Percentiles rank a stretch among this genome's conserved stretches.
Evolutionary conservation across 805 yeast species (phyloP).

Genomic region (Peterozyma toletana): DNA sequence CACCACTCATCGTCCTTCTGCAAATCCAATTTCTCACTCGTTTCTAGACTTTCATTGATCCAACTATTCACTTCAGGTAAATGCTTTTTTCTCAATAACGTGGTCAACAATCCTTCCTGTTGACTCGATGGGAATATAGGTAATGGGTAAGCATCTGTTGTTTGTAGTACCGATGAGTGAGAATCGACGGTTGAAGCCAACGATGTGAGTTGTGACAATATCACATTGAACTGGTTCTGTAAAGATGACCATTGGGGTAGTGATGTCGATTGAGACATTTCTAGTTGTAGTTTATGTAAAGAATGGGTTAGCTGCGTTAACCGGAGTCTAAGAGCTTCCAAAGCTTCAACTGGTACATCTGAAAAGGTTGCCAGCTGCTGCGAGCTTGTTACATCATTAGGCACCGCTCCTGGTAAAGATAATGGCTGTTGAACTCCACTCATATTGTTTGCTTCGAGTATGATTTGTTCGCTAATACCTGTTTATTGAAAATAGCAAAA

Average conservation of each 20-base stretch:
- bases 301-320: constrained; percentile 59
- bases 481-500: constrained; percentile 6
- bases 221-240: constrained; percentile 78
- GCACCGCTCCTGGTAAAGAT: constrained; percentile 2
- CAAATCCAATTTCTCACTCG: constrained; percentile 18
- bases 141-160: constrained; percentile 77
- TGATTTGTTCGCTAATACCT: constrained; percentile 8
- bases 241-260: constrained; percentile 52
- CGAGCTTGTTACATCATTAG: constrained; percentile 16
- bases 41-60: constrained; percentile 36
- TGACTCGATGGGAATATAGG: constrained; percentile 80
- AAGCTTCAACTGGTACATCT: constrained; percentile 51
- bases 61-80: constrained; percentile 88
- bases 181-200: constrained; percentile 63
- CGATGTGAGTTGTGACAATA: constrained; percentile 75
- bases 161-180: constrained; percentile 48
- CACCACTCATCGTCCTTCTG: constrained; percentile 35
- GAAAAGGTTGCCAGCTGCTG: constrained; percentile 10
- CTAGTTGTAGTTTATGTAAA: constrained; percentile 46
- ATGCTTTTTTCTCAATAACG: constrained; percentile 79
- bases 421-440: constrained; percentile 6
- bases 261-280: constrained; percentile 34
- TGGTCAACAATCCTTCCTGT: constrained; percentile 76
- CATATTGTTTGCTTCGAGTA: constrained; percentile 3
- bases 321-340: constrained; percentile 57